A percentile compares a stretch with the other conserved stretches of the same genome.
Conservation (phyloP, 148 eudicot species). For the Chenopodium suecicum region DNA sequence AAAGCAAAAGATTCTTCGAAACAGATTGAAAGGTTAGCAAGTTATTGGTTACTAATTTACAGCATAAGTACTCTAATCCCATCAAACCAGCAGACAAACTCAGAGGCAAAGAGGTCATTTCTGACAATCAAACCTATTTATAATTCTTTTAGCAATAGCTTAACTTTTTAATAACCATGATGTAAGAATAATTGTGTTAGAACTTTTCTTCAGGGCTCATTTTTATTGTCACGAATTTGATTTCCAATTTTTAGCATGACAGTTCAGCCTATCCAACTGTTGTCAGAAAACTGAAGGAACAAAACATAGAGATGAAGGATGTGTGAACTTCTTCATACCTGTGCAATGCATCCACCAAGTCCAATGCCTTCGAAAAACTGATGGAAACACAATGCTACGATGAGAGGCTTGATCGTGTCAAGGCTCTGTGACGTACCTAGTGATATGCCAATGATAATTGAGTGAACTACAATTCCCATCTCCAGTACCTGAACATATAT, state of each 20-base stretch:
- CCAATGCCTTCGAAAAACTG: slow-evolving; percentile 53
- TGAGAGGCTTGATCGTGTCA: slow-evolving; percentile 40
- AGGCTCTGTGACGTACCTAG: slow-evolving; percentile 42
- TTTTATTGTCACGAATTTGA: neutral
- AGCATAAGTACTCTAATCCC: neutral
- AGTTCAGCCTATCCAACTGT: neutral
- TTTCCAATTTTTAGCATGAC: neutral
- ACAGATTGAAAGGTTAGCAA: neutral
- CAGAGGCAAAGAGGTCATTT: neutral
- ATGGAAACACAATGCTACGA: slow-evolving; percentile 48
- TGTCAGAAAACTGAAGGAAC: neutral
- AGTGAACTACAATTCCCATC: slow-evolving; percentile 46
- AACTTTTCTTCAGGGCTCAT: neutral
- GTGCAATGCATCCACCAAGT: slow-evolving; percentile 53
- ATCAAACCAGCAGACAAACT: neutral
- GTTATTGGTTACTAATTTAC: neutral
- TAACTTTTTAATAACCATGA: neutral
- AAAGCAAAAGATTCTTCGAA: neutral
- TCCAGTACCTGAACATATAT: slow-evolving; percentile 31
- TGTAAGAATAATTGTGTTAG: neutral
- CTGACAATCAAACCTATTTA: neutral
- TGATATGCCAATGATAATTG: slow-evolving; percentile 44
- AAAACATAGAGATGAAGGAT: neutral
- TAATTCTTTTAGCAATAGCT: neutral
- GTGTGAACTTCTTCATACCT: slow-evolving; percentile 15